Conservation (phyloP, 352 stramenopile genomes). For the Phytophthora pluvialis region DNA sequence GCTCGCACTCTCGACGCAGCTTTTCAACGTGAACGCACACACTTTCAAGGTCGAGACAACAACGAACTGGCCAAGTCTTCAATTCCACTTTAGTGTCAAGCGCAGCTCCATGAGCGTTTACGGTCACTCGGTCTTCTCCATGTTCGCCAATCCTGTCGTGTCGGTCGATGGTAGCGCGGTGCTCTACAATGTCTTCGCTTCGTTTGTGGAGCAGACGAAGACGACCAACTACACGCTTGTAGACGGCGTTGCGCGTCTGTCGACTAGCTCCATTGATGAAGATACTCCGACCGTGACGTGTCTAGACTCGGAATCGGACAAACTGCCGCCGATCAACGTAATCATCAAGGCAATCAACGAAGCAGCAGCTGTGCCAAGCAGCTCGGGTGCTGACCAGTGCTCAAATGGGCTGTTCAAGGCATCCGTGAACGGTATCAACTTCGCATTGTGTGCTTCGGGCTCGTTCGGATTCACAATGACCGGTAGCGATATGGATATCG, state of each 20-base stretch:
- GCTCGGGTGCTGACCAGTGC: not conserved
- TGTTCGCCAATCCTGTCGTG: no score
- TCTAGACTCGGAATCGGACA: slow-evolving; percentile 15
- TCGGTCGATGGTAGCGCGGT: no score
- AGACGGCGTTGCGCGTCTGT: no score
- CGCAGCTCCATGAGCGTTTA: slow-evolving; percentile 34
- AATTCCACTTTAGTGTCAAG: slow-evolving; percentile 36
- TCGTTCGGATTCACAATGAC: not conserved
- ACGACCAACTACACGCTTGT: no score
- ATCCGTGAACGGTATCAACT: slow-evolving; percentile 8
- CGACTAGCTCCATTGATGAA: not conserved
- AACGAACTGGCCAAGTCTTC: slow-evolving; percentile 25
- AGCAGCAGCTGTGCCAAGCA: not conserved
- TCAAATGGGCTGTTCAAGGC: slow-evolving; percentile 3
- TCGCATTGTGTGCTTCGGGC: slow-evolving; percentile 9
- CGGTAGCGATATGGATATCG: slow-evolving; percentile 1
- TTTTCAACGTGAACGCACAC: not conserved
- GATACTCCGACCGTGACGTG: slow-evolving; percentile 6
- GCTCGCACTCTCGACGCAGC: not conserved
- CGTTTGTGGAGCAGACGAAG: no score
- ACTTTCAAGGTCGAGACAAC: not conserved
- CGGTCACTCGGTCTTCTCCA: slow-evolving; percentile 31
- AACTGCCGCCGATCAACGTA: slow-evolving; percentile 12
- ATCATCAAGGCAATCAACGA: slow-evolving; percentile 13
- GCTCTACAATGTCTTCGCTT: no score